These are phyloP conservation scores for Helicocarpus griseus DNA, from an alignment of 2,329 filamentous ascomycete genomes.

Conservation along the genomic window DNA sequence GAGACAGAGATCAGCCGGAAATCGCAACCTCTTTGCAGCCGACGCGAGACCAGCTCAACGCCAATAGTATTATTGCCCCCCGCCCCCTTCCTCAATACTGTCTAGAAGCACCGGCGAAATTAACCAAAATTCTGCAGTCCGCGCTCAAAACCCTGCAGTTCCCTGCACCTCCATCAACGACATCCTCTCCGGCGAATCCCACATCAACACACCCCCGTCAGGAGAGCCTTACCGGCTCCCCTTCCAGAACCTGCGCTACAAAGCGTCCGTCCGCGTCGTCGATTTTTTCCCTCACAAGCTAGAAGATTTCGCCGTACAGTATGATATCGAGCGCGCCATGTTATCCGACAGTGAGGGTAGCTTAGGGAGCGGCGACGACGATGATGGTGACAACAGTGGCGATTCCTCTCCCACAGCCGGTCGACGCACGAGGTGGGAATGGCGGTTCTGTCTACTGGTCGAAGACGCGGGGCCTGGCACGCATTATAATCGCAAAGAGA, in stretches of 20 bases:
- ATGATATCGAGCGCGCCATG: slow-evolving; percentile 41
- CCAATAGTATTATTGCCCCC: slow-evolving; percentile 36
- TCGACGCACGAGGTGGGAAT: slow-evolving; percentile 59
- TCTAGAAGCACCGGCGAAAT: too few species aligned
- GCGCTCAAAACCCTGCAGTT: slow-evolving; percentile 36
- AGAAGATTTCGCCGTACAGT: slow-evolving; percentile 56
- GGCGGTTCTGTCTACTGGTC: slow-evolving; percentile 71
- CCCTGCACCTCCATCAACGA: slow-evolving; percentile 32
- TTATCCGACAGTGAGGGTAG: slow-evolving; percentile 34
- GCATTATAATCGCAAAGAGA: slow-evolving; percentile 18
- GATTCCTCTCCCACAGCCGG: too few species aligned
- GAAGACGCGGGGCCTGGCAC: slow-evolving; percentile 51
- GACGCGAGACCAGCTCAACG: slow-evolving; percentile 25
- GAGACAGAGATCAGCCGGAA: slow-evolving; percentile 21
- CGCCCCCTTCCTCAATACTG: too few species aligned
- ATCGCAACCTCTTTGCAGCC: slow-evolving; percentile 11
- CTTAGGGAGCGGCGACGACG: slow-evolving; percentile 23
- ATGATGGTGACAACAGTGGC: slow-evolving; percentile 12
- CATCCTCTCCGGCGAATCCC: slow-evolving; percentile 39
- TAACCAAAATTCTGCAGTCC: slow-evolving; percentile 36
- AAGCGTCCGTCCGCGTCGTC: slow-evolving; percentile 62
- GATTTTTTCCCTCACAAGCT: slow-evolving; percentile 66
- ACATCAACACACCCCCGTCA: slow-evolving; percentile 38
- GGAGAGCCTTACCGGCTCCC: slow-evolving; percentile 47
- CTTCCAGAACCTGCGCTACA: slow-evolving; percentile 65